phyloP scores from a whole-genome alignment of 1,284 basidiomycete species.

The Cerioporus squamosus region DNA sequence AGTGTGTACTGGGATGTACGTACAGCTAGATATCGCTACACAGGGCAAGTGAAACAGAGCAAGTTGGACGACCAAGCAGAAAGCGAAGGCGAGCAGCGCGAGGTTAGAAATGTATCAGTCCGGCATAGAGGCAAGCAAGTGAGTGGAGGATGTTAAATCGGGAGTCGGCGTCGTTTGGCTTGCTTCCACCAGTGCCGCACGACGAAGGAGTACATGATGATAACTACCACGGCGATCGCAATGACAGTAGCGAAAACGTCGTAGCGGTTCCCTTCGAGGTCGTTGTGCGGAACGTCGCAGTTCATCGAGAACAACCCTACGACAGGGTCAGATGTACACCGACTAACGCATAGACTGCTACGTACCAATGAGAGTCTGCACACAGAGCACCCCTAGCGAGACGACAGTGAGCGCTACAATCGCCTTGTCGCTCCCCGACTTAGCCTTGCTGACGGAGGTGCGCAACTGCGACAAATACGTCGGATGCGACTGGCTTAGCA shows the following conservation, averaged over 20 bases:
- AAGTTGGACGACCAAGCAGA: no score
- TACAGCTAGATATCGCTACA: no score
- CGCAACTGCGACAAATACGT: conserved; percentile 83
- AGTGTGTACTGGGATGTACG: no score
- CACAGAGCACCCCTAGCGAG: conserved; percentile 70
- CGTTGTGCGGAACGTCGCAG: conserved; percentile 29
- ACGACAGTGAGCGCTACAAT: conserved; percentile 73
- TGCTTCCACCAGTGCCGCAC: conserved; percentile 64
- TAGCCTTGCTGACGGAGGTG: conserved; percentile 62
- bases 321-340: not conserved
- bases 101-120: not conserved
- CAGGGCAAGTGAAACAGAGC: no score
- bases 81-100: no score
- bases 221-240: conserved; percentile 42
- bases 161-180: conserved; percentile 42
- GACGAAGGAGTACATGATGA: conserved; percentile 43
- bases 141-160: not conserved
- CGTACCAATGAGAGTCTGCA: conserved; percentile 70
- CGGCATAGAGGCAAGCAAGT: not conserved
- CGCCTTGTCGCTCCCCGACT: conserved; percentile 67
- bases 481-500: conserved; percentile 87
- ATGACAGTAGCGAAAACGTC: conserved; percentile 57
- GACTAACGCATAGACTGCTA: not conserved
- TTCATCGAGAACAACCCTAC: conserved; percentile 63
- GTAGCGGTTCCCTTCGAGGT: conserved; percentile 26